phyloP scores from a whole-genome alignment of 257 asterid species.

The Handroanthus guayacan region DNA sequence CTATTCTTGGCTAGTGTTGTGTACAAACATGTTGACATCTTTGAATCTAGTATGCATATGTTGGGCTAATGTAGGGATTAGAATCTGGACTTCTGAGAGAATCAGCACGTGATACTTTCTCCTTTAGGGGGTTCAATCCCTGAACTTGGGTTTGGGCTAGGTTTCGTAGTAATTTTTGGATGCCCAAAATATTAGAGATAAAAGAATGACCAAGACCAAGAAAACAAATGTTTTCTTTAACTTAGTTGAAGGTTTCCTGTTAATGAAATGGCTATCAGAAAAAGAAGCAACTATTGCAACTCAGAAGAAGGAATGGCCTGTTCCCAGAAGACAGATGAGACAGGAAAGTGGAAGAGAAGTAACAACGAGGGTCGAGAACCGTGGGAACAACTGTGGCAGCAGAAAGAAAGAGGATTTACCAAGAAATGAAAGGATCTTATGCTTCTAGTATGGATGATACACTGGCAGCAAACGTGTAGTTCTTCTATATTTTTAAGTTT shows the following conservation, averaged over 20 bases:
- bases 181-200: background rate
- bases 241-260: background rate
- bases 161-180: background rate
- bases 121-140: background rate
- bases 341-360: background rate
- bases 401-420: background rate
- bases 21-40: background rate
- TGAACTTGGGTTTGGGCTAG: background rate
- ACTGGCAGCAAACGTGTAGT: background rate
- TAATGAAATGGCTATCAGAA: background rate
- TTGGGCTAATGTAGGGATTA: constrained; percentile 8
- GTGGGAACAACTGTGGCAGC: background rate
- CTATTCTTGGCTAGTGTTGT: background rate
- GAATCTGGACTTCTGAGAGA: background rate
- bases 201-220: background rate
- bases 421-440: background rate
- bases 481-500: background rate
- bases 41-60: background rate
- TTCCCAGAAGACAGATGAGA: background rate
- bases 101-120: background rate
- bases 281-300: constrained; percentile 3
- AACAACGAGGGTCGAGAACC: background rate
- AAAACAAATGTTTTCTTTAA: background rate
- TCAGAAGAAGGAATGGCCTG: background rate
- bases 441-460: background rate